Base-by-base conservation (phyloP, 148 eudicot species). In the Arctostaphylos glauca region DNA sequence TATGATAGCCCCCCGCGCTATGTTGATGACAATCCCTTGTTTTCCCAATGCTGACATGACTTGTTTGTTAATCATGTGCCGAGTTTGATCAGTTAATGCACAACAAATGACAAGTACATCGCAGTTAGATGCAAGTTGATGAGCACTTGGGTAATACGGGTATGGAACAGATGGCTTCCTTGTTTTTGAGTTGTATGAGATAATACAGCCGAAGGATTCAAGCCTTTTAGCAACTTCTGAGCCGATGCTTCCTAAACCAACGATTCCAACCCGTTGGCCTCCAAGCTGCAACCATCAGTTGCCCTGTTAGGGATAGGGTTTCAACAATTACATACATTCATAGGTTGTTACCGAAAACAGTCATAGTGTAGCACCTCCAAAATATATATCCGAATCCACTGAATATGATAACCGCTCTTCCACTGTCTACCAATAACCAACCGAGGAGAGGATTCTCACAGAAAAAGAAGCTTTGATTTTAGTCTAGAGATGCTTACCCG, bases 191-290 rank as follows among this genome's bases (percentile, higher is more conserved):
- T 81, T 85, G 85, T 93, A 94, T 19, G 86, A 86, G 23, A 93
- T 70, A 2, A 73, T 84, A 90, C 95, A 93, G 73, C 89, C 89
- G n/a, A 93, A 91, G 43, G 91, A 91, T 44, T 89, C 85, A 4
- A 94, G 93, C 79, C 96, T 90, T 74, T 81, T 90, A 18, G 96
- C 98, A 59, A 93, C 87, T 82, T 86, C 85, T 13, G 86, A 84
- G 67, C 97, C 98, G 38, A 95, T 91, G 89, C 74, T 89, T 67
- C 97, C 98, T 76, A 95, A 78, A 81, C 97, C 97, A 47, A 95
- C 90, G 21, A 95, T 93, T 74, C 97, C 97, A 73, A 93, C 86
- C 74, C 80, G 82, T 66, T 84, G 90, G 87, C 91, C 87, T 84
- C 89, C 84, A 88, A 95, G 81, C 97, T 83, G 85, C 81, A 76